phyloP scores from a whole-genome alignment of 2,329 filamentous ascomycete species.

The Canariomyces notabilis region DNA sequence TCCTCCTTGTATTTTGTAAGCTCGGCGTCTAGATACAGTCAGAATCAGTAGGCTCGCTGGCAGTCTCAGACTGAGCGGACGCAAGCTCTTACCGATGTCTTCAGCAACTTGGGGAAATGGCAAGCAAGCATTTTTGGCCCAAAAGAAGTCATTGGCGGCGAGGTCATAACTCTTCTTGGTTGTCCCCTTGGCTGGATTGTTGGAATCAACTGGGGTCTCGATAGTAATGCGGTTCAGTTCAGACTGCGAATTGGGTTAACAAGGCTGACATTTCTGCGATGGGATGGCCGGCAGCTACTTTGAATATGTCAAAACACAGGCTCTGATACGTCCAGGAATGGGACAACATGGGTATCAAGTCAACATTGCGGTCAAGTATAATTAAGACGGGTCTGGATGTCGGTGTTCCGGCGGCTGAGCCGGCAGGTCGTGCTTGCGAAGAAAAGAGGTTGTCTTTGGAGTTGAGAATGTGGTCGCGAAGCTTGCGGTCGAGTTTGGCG shows the following conservation, averaged over 20 bases:
- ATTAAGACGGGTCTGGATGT: slow-evolving; percentile 82
- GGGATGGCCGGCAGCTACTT: slow-evolving; percentile 27
- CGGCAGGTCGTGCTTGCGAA: slow-evolving; percentile 45
- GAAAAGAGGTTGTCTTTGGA: slow-evolving; percentile 98
- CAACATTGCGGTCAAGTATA: slow-evolving; percentile 91
- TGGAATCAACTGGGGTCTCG: slow-evolving; percentile 74
- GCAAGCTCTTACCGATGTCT: slow-evolving; percentile 48
- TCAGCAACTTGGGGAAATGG: slow-evolving; percentile 96
- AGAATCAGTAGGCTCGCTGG: no score
- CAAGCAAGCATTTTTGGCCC: slow-evolving; percentile 82
- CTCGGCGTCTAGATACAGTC: slow-evolving; percentile 69
- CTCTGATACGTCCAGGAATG: slow-evolving; percentile 84
- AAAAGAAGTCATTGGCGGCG: slow-evolving; percentile 89
- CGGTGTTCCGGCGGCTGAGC: slow-evolving; percentile 55
- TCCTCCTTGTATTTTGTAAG: slow-evolving; percentile 94
- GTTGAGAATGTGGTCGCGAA: slow-evolving; percentile 93
- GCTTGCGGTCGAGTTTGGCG: slow-evolving; percentile 87
- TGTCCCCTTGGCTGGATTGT: slow-evolving; percentile 66
- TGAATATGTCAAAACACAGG: slow-evolving; percentile 62
- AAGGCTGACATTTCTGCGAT: slow-evolving; percentile 36
- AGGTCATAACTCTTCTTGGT: slow-evolving; percentile 88
- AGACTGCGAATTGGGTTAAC: slow-evolving; percentile 70
- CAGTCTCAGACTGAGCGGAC: no score
- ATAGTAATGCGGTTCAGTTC: slow-evolving; percentile 80
- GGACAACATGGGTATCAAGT: slow-evolving; percentile 96